Evolutionary conservation across 2,329 filamentous ascomycete genomes (phyloP), one percentile per base, ranked within the genome.

Genomic region (Bipolaris zeicola): DNA sequence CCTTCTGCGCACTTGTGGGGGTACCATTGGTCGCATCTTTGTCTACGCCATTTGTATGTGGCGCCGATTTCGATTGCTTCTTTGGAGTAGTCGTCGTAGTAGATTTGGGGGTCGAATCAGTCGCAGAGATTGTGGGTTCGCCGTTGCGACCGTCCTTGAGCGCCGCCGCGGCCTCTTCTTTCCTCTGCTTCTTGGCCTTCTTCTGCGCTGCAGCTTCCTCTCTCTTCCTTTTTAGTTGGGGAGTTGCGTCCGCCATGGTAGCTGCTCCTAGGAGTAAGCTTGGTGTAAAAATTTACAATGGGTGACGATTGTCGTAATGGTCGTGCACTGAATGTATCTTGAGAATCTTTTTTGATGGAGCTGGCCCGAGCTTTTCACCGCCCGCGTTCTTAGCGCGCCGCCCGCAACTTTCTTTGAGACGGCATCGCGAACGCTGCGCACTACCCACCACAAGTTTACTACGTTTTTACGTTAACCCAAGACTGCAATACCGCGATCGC

Each of bases 351-450:
- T 65, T 72, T 68, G 61, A 64, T 60, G 45, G 51, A 45, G 26
- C 45, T 61, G 68, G 69, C 60, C 68, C 68, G 59, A 72, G 71
- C 64, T 67, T 61, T 61, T 69, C 65, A 73, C 68, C 71, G 70
- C 69, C 70, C 61, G 63, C 60, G 53, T 60, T 49, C 52, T 64
- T 69, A 69, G 65, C 67, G 63, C 59, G 53, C 50, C 52, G 53
- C 50, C 50, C 52, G 46, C 59, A 64, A 73, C 69, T 72, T 75
- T 74, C 70, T 75, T 75, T 70, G 70, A 71, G 50, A 50, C 26
- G 28, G 48, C 60, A 62, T 64, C 52, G 58, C 61, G 49, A 61
- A 47, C 52, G 55, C 58, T 56, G 38, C 58, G 56, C 57, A 54
- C 57, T 46, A 39, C 56, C 57, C 46, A 39, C 57, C 46, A 52